Percentiles rank a stretch among this genome's conserved stretches.
Evolutionary conservation across 139 green algal species (phyloP).

Genomic region (Coelastrella sp.): DNA sequence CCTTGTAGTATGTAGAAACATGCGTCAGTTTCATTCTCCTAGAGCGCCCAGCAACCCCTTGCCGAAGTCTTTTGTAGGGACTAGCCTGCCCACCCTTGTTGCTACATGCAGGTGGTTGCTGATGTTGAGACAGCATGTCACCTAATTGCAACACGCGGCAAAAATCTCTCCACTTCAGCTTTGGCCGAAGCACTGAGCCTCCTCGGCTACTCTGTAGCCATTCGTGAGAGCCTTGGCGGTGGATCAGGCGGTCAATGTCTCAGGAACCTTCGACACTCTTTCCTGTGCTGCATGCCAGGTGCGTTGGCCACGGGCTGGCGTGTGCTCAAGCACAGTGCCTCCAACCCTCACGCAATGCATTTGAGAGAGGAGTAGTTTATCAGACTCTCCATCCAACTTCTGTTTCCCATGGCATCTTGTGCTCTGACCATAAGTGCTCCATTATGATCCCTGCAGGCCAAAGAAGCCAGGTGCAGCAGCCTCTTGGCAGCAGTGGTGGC

Average conservation of each 20-base stretch:
- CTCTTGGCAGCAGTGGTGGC: neutral
- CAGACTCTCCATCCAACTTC: neutral
- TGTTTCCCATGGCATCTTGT: too few relatives aligned
- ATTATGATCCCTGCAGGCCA: neutral
- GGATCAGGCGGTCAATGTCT: constrained; percentile 61
- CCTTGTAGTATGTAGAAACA: too few relatives aligned
- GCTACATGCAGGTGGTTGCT: neutral
- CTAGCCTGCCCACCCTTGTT: neutral
- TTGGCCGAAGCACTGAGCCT: constrained; percentile 39
- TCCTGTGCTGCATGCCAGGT: constrained; percentile 43
- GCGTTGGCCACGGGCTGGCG: too few relatives aligned
- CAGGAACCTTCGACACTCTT: constrained; percentile 60
- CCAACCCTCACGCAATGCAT: too few relatives aligned
- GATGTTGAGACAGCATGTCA: constrained; percentile 27
- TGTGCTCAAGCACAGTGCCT: too few relatives aligned
- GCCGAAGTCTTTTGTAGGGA: neutral
- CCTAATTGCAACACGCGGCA: neutral
- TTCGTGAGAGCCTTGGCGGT: constrained; percentile 53
- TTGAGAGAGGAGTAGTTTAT: neutral
- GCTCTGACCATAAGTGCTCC: neutral
- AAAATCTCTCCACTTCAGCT: neutral
- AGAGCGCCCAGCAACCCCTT: too few relatives aligned
- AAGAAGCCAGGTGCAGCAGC: neutral
- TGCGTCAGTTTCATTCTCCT: too few relatives aligned
- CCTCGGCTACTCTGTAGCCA: constrained; percentile 41